Conservation (phyloP, 495 filamentous ascomycete species). For the Hypoxylon fragiforme region DNA sequence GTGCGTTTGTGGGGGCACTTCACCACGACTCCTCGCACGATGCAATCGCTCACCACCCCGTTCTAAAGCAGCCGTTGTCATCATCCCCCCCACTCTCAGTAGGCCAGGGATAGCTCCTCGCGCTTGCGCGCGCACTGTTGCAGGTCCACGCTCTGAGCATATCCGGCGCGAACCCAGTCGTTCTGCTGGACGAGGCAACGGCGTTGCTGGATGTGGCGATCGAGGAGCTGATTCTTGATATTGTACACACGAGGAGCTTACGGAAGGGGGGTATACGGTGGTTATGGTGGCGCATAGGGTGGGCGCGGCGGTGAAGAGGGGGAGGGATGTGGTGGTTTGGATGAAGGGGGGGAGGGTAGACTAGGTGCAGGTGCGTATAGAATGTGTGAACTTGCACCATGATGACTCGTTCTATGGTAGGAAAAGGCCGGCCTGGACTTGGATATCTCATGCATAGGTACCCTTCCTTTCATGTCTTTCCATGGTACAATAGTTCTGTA, state of each 20-base stretch:
- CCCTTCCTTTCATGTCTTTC: no score
- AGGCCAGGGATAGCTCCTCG: slow-evolving; percentile 32
- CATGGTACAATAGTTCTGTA: no score
- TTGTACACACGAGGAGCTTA: slow-evolving; percentile 61
- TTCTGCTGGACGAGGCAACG: slow-evolving; percentile 83
- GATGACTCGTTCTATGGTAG: neutral
- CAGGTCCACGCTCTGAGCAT: slow-evolving; percentile 6
- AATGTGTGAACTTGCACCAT: slow-evolving; percentile 5
- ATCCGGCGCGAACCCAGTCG: slow-evolving; percentile 50
- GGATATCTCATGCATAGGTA: no score
- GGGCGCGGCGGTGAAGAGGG: slow-evolving; percentile 50
- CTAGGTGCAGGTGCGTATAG: slow-evolving; percentile 3
- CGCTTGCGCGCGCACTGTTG: slow-evolving; percentile 13
- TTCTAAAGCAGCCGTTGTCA: slow-evolving; percentile 26
- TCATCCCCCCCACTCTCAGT: slow-evolving; percentile 34
- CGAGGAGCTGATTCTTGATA: slow-evolving; percentile 73
- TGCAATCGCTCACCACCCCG: slow-evolving; percentile 4
- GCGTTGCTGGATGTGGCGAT: slow-evolving; percentile 79
- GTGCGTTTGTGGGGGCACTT: slow-evolving; percentile 33
- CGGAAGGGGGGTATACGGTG: slow-evolving; percentile 53
- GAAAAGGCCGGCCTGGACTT: neutral
- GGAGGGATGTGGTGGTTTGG: slow-evolving; percentile 37
- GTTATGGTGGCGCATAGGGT: slow-evolving; percentile 66
- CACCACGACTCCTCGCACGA: slow-evolving; percentile 23
- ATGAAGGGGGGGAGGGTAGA: slow-evolving; percentile 43